phyloP scores from a whole-genome alignment of 1,139 yeast species.

The Yarrowia galli region DNA sequence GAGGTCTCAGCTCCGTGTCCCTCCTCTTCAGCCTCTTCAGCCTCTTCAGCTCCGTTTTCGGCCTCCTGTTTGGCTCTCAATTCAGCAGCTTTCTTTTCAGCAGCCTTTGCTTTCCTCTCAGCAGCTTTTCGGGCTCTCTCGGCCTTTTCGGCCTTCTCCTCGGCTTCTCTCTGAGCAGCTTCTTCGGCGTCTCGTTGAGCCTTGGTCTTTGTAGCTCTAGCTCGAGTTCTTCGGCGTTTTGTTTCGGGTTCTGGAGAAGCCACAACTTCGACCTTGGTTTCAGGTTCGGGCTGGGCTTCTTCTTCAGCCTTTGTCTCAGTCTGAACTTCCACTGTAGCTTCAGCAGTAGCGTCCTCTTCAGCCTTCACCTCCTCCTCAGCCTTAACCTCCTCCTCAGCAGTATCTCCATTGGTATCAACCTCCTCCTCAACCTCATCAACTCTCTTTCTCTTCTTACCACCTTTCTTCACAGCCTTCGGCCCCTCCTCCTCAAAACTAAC shows the following conservation, averaged over 20 bases:
- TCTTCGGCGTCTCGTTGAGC: conserved; percentile 10
- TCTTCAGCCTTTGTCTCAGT: not conserved
- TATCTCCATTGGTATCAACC: not conserved
- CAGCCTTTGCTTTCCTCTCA: not conserved
- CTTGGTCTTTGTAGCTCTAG: conserved; percentile 11
- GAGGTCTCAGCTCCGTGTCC: not conserved
- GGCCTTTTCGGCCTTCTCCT: not conserved
- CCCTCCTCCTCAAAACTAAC: not conserved
- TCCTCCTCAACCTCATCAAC: conserved; percentile 8
- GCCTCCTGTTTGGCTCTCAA: not conserved
- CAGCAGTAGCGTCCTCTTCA: not conserved
- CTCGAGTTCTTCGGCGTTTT: conserved; percentile 11
- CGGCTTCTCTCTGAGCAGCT: conserved; percentile 7
- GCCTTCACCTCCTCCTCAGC: not conserved
- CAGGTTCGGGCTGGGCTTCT: not conserved
- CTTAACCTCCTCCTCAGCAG: not conserved
- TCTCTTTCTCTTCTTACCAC: conserved; percentile 2
- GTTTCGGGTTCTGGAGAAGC: not conserved
- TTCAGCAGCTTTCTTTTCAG: not conserved
- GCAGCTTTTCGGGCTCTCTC: not conserved
- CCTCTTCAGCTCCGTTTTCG: not conserved
- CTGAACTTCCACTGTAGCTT: not conserved
- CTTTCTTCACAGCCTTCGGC: not conserved
- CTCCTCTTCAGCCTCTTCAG: not conserved
- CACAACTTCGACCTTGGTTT: not conserved